Percentiles rank a stretch among this genome's conserved stretches.
phyloP scores from a whole-genome alignment of 192 early-diverging fungal species.

The Dispira simplex region DNA sequence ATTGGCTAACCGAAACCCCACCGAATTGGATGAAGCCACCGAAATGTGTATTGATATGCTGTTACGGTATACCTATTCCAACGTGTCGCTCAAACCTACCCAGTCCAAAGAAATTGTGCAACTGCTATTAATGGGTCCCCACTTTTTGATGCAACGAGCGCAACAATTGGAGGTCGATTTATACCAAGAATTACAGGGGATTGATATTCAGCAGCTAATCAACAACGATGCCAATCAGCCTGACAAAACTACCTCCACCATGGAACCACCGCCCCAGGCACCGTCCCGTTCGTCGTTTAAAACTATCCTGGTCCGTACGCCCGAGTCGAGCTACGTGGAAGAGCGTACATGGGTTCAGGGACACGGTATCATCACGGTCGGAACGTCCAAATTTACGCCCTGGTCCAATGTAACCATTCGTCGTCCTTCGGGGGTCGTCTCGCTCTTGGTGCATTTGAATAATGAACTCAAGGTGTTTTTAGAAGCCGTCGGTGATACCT shows the following conservation, averaged over 20 bases:
- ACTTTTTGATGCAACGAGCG: neutral
- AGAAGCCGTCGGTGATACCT: constrained; percentile 12
- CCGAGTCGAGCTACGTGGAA: constrained; percentile 27
- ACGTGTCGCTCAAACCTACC: constrained; percentile 43
- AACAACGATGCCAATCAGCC: neutral
- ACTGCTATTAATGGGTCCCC: constrained; percentile 30
- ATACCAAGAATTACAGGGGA: neutral
- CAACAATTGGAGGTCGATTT: neutral
- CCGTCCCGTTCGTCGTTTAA: neutral
- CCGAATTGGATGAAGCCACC: constrained; percentile 65
- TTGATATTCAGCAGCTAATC: neutral
- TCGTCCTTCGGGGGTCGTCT: constrained; percentile 59
- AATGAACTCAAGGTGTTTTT: constrained; percentile 18
- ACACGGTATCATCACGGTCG: constrained; percentile 67
- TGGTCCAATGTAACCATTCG: constrained; percentile 76
- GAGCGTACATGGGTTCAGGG: constrained; percentile 74
- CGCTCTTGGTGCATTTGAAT: constrained; percentile 34
- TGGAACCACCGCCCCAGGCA: neutral
- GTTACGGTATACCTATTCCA: constrained; percentile 64
- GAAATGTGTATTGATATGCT: constrained; percentile 93
- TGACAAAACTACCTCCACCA: neutral
- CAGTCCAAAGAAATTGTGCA: constrained; percentile 19
- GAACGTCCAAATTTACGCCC: constrained; percentile 39
- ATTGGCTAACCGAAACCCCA: constrained; percentile 35
- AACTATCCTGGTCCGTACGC: constrained; percentile 13